Conservation (phyloP, 495 filamentous ascomycete genomes). For the Xylaria venustula region DNA sequence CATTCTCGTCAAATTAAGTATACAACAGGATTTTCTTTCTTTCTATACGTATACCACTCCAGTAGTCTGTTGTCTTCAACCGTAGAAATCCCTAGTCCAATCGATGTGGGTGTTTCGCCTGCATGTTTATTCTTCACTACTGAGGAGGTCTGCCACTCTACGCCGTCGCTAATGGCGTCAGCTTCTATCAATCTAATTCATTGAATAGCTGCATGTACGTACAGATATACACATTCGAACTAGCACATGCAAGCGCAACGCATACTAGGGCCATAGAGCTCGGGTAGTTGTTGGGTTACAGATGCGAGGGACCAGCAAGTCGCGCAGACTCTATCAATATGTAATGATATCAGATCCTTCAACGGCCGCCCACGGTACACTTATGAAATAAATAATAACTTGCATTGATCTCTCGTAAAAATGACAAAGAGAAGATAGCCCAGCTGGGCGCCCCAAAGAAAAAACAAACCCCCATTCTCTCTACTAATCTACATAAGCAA, state of each 20-base stretch:
- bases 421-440: not conserved
- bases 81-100: not conserved
- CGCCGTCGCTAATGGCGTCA: not conserved
- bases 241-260: not conserved
- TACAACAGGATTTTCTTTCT: no score
- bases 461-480: not conserved
- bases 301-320: not conserved
- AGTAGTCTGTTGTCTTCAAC: no score
- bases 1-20: no score
- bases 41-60: no score
- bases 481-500: no score
- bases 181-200: not conserved
- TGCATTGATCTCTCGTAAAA: slow-evolving; percentile 7
- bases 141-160: not conserved
- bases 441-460: not conserved
- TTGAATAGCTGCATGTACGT: not conserved
- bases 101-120: not conserved
- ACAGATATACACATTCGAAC: not conserved
- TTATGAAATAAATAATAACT: not conserved
- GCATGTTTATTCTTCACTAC: not conserved
- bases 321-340: not conserved
- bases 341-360: not conserved
- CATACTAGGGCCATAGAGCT: not conserved
- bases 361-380: not conserved
- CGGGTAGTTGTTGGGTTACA: not conserved